Evolutionary conservation across 2,329 filamentous ascomycete genomes (phyloP).

Genomic region (Ustilaginoidea virens): DNA sequence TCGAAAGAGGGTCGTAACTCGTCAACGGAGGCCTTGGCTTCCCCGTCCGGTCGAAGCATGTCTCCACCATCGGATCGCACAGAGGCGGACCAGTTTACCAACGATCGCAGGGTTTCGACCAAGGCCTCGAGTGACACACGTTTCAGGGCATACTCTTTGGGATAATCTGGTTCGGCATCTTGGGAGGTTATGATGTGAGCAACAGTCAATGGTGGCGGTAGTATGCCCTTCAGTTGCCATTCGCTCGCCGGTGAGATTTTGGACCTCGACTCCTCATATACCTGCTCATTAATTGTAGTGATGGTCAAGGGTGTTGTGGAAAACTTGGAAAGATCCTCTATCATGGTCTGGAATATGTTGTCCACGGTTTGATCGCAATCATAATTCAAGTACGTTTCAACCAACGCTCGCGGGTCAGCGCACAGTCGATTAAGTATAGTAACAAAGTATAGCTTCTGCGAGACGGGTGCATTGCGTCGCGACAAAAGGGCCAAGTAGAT

Average conservation of each 20-base stretch:
- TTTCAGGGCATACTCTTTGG: constrained; percentile 83
- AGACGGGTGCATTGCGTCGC: constrained; percentile 67
- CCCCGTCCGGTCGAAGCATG: constrained; percentile 14
- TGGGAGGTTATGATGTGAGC: constrained; percentile 49
- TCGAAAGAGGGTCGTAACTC: constrained; percentile 53
- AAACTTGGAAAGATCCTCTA: constrained; percentile 84
- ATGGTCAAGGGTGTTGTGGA: constrained; percentile 66
- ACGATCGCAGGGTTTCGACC: constrained; percentile 73
- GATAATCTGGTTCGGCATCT: constrained; percentile 54
- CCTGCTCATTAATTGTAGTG: constrained; percentile 63
- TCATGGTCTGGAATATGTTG: constrained; percentile 91
- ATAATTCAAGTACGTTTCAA: constrained; percentile 95
- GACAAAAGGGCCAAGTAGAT: constrained; percentile 90
- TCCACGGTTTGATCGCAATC: constrained; percentile 92
- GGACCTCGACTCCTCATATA: constrained; percentile 65
- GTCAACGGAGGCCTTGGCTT: constrained; percentile 23
- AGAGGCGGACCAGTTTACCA: constrained; percentile 77
- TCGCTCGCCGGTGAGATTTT: constrained; percentile 48
- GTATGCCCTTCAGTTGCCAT: constrained; percentile 73
- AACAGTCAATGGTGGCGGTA: constrained; percentile 76
- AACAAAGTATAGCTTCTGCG: constrained; percentile 88
- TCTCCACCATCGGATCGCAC: constrained; percentile 39
- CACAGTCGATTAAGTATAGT: constrained; percentile 72
- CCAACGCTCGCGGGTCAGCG: constrained; percentile 71
- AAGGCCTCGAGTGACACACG: constrained; percentile 76